These are phyloP conservation scores for Chloromonas sp. DNA, from an alignment of 163 green algal genomes.

Conservation along the genomic window DNA sequence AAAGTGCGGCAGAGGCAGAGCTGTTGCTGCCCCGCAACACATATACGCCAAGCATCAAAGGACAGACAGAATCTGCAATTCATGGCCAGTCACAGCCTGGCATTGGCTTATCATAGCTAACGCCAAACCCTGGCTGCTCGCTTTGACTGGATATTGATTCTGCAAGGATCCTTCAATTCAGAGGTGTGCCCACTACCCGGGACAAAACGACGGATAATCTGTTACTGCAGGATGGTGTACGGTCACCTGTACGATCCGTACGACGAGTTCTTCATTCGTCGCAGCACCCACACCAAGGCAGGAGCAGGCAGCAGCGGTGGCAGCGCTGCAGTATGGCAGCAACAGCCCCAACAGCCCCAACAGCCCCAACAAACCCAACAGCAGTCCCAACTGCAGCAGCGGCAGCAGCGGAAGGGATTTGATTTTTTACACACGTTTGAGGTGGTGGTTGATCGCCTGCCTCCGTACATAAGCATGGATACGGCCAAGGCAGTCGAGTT, in stretches of 20 bases:
- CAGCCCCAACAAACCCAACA: background rate
- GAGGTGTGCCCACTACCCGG: too few species aligned
- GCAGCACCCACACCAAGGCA: slow-evolving; percentile 7
- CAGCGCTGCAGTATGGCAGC: background rate
- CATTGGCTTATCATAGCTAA: too few species aligned
- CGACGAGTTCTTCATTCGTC: slow-evolving; percentile 75
- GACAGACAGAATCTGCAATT: too few species aligned
- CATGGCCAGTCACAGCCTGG: too few species aligned
- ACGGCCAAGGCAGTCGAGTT: slow-evolving; percentile 67
- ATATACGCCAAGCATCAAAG: too few species aligned
- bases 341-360: slow-evolving; percentile 9
- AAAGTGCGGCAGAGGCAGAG: too few species aligned
- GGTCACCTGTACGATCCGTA: slow-evolving; percentile 63
- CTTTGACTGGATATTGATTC: too few species aligned
- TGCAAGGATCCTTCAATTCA: too few species aligned
- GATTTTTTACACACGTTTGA: background rate
- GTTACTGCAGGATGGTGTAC: slow-evolving; percentile 69
- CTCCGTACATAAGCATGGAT: slow-evolving; percentile 4
- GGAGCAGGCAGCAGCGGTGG: background rate
- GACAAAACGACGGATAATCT: background rate
- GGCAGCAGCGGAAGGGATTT: background rate
- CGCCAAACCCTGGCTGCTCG: too few species aligned
- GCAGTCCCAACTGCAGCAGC: background rate
- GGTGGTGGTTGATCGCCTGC: background rate
- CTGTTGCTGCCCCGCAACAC: too few species aligned